A percentile compares a stretch with the other conserved stretches of the same genome.
phyloP scores from a whole-genome alignment of 495 filamentous ascomycete species.

The Durotheca rogersii region DNA sequence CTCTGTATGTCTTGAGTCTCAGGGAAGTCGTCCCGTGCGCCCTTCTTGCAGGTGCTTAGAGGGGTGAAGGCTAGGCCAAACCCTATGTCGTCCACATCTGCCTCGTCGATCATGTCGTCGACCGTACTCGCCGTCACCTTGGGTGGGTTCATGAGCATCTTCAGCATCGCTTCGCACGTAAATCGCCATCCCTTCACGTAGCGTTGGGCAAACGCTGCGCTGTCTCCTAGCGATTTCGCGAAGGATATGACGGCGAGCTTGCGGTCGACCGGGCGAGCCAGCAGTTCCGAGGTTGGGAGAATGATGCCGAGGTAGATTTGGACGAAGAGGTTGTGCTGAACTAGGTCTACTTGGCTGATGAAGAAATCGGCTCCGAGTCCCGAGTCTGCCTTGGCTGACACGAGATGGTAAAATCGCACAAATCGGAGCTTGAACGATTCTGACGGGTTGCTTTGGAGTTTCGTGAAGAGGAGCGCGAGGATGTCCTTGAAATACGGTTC shows the following conservation, averaged over 20 bases:
- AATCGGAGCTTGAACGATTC: conserved; percentile 81
- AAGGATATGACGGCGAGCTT: conserved; percentile 92
- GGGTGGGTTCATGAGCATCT: conserved; percentile 84
- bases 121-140: conserved; percentile 58
- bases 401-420: conserved; percentile 86
- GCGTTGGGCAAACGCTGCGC: conserved; percentile 70
- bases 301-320: conserved; percentile 83
- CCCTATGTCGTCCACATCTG: conserved; percentile 88
- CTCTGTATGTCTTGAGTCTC: conserved; percentile 74
- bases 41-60: conserved; percentile 79
- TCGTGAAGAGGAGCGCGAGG: conserved; percentile 76
- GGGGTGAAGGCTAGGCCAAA: conserved; percentile 93
- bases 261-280: conserved; percentile 83
- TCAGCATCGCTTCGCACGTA: conserved; percentile 81
- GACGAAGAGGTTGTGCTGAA: conserved; percentile 79
- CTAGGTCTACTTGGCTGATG: conserved; percentile 72
- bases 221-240: conserved; percentile 84
- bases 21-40: conserved; percentile 71
- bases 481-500: conserved; percentile 78
- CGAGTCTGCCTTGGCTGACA: conserved; percentile 70
- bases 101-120: conserved; percentile 77
- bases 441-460: conserved; percentile 72
- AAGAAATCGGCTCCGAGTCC: conserved; percentile 89
- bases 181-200: conserved; percentile 85
- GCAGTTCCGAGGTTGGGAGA: conserved; percentile 80